phyloP scores from a whole-genome alignment of 139 green algal genomes.

The Monoraphidium neglectum region DNA sequence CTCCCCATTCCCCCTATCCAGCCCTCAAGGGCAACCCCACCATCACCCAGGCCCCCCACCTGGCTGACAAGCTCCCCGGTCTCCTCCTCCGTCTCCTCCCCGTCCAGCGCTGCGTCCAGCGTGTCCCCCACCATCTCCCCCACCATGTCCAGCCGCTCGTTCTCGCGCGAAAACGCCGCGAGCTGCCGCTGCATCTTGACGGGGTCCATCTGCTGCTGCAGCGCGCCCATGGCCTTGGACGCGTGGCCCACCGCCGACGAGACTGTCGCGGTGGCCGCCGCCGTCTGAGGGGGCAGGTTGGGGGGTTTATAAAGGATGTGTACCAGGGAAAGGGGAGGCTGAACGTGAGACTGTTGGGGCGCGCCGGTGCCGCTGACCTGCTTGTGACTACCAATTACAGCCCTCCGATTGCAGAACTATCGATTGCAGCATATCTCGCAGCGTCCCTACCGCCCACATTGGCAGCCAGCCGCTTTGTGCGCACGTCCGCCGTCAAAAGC shows the following conservation, averaged over 20 bases:
- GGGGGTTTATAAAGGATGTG: no score
- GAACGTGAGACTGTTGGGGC: no score
- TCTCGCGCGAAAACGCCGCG: conserved; percentile 40
- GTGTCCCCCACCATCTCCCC: conserved; percentile 73
- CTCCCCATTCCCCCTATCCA: neutral
- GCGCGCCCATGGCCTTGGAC: conserved; percentile 60
- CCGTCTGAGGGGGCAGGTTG: no score
- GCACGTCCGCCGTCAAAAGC: no score
- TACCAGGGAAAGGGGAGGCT: no score
- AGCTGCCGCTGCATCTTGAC: conserved; percentile 33
- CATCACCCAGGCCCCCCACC: conserved; percentile 32
- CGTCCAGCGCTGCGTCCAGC: conserved; percentile 67
- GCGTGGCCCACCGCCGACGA: conserved; percentile 55
- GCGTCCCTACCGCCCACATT: no score
- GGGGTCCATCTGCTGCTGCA: conserved; percentile 53
- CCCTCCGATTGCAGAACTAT: no score
- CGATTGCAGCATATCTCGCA: no score
- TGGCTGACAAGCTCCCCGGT: conserved; percentile 66
- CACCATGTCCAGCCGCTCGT: conserved; percentile 67
- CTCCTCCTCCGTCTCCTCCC: conserved; percentile 70
- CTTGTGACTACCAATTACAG: no score
- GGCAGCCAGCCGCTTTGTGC: no score
- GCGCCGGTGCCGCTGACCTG: no score
- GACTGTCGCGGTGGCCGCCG: conserved; percentile 60
- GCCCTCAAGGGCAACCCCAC: neutral